These are phyloP conservation scores for Eurotiales sp. DNA, from an alignment of 2,329 filamentous ascomycete genomes.

Conservation along the genomic window DNA sequence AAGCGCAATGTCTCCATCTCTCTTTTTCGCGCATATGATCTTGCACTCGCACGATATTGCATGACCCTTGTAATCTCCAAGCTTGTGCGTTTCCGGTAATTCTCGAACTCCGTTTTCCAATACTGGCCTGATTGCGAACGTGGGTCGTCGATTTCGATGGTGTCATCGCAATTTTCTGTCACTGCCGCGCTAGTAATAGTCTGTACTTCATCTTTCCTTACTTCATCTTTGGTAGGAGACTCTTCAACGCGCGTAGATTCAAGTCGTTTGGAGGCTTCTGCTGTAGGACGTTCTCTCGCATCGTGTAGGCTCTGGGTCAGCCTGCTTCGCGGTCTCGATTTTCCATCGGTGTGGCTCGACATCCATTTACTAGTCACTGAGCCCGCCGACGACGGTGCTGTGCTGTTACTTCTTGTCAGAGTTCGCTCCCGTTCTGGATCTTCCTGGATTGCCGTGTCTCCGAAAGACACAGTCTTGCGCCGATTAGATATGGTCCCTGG, in stretches of 20 bases:
- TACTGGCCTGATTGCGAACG: slow-evolving; percentile 57
- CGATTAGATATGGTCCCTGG: slow-evolving; percentile 56
- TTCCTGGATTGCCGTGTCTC: slow-evolving; percentile 54
- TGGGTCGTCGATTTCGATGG: slow-evolving; percentile 52
- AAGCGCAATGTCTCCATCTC: slow-evolving; percentile 54
- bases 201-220: slow-evolving; percentile 17
- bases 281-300: slow-evolving; percentile 28
- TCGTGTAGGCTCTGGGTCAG: slow-evolving; percentile 39
- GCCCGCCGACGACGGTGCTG: slow-evolving; percentile 43
- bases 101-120: slow-evolving; percentile 60
- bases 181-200: slow-evolving; percentile 19
- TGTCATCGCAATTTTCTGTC: slow-evolving; percentile 42
- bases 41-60: slow-evolving; percentile 56
- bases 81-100: slow-evolving; percentile 55
- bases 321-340: slow-evolving; percentile 35
- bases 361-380: slow-evolving; percentile 46
- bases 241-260: slow-evolving; percentile 18
- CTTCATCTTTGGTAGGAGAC: slow-evolving; percentile 16
- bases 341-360: slow-evolving; percentile 30
- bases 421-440: slow-evolving; percentile 47
- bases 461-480: slow-evolving; percentile 60
- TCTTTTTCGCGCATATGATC: slow-evolving; percentile 58
- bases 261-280: slow-evolving; percentile 23
- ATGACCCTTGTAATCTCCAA: slow-evolving; percentile 59
- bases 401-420: slow-evolving; percentile 45